Conservation (phyloP, 148 eudicot genomes). For the Dianthus caryophyllus region DNA sequence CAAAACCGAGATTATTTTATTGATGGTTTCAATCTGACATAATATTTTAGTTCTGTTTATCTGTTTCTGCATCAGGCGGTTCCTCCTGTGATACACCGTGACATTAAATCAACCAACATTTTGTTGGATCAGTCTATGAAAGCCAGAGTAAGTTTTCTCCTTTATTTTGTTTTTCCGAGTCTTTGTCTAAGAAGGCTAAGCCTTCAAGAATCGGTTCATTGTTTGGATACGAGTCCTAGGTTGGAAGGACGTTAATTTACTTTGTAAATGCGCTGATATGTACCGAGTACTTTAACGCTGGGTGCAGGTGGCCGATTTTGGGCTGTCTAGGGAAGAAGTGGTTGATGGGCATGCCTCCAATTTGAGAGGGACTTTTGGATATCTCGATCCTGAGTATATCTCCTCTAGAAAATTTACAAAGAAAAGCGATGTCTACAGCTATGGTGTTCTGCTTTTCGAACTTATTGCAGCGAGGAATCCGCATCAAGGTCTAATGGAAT, state of each 20-base stretch:
- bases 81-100: conserved; percentile 94
- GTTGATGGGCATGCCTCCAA: conserved; percentile 54
- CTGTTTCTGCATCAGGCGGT: conserved; percentile 52
- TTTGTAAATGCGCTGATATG: too few relatives aligned
- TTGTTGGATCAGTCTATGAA: conserved; percentile 97
- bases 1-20: not conserved
- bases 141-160: conserved; percentile 61
- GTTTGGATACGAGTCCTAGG: too few relatives aligned
- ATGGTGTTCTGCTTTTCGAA: conserved; percentile 88
- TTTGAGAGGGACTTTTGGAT: conserved; percentile 87
- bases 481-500: conserved; percentile 86
- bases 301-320: conserved; percentile 86
- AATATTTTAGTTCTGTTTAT: not conserved
- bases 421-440: conserved; percentile 95
- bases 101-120: conserved; percentile 93
- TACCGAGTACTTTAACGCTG: not conserved
- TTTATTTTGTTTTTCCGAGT: not conserved
- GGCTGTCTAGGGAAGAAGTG: conserved; percentile 90
- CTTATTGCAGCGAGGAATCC: conserved; percentile 90
- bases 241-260: too few relatives aligned
- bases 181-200: not conserved
- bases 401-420: conserved; percentile 82
- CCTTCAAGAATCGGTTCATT: not conserved
- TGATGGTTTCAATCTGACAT: not conserved
- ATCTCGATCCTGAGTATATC: conserved; percentile 95